phyloP scores from a whole-genome alignment of 2,329 filamentous ascomycete genomes.

The Aureobasidium sp. region DNA sequence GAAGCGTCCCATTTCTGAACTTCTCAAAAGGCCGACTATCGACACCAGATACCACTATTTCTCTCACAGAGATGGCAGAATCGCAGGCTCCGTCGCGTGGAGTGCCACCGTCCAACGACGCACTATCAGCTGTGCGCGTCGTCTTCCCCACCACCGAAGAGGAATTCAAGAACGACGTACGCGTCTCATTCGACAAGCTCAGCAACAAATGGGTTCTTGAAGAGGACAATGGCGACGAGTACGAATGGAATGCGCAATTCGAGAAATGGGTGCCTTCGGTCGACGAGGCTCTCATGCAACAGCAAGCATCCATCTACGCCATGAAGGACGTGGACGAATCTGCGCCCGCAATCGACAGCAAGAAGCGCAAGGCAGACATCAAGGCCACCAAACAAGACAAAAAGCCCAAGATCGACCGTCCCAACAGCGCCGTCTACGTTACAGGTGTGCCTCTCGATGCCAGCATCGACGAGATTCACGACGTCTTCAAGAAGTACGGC shows the following conservation, averaged over 20 bases:
- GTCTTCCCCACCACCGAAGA: constrained; percentile 50
- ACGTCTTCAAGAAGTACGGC: constrained; percentile 80
- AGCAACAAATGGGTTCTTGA: constrained; percentile 79
- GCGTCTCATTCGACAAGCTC: constrained; percentile 79
- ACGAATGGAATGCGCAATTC: constrained; percentile 66
- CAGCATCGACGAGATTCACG: constrained; percentile 70
- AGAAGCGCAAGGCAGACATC: constrained; percentile 38
- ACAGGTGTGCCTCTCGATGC: constrained; percentile 78
- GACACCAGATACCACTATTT: background rate
- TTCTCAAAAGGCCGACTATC: background rate
- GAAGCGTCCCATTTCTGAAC: background rate
- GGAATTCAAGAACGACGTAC: constrained; percentile 69
- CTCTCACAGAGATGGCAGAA: constrained; percentile 2
- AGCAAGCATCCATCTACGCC: constrained; percentile 56
- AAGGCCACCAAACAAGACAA: constrained; percentile 26
- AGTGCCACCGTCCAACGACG: constrained; percentile 4
- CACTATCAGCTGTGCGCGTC: constrained; percentile 19
- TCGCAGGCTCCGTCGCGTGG: background rate
- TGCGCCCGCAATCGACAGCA: constrained; percentile 40
- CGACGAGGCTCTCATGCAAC: constrained; percentile 53
- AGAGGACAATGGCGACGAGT: constrained; percentile 76
- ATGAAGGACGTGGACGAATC: constrained; percentile 50
- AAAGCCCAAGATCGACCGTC: constrained; percentile 31
- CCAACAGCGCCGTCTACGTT: constrained; percentile 90
- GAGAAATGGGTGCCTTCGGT: constrained; percentile 69